Base-by-base conservation (phyloP, 208 protist genomes). In the Histomonas meleagridis region DNA sequence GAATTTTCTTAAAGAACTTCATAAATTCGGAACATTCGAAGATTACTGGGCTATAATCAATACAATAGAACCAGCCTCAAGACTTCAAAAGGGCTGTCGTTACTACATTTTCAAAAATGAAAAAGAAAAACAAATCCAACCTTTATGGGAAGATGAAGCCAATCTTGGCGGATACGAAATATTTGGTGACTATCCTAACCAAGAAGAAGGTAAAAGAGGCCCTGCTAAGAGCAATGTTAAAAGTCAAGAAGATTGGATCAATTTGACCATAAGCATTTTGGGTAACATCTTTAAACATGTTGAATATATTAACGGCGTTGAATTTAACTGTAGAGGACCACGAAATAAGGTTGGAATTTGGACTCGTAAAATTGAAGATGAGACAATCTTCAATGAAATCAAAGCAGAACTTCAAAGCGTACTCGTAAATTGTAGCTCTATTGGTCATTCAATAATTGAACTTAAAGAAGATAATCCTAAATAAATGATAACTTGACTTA, bases 101-200 rank as follows among this genome's bases (percentile, higher is more conserved):
- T 86, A 86, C 32, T 86, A 86, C 55, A 48, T 86, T 16, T 86
- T 86, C 46, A 23, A 55, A 16, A n/a, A n/a, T n/a, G n/a, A n/a
- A n/a, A n/a, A n/a, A n/a, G n/a, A n/a, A n/a, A 55, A 86, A 55
- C 46, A 46, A 1, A 86, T 86, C 7, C 5, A 86, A 16, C 76
- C 76, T 38, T 10, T 86, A 5, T 86, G 76, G 76, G 76, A 86
- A 55, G 76, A 86, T 55, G 16, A 5, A 57, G 43, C 35, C 9
- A 81, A 81, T 23, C 5, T 32, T 46, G 40, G 40, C n/a, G 70
- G 70, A n/a, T 32, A 28, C 9, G 40, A 81, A 51, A 46, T 46
- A 9, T 46, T 18, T 32, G 28, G 48, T 21, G 70, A 81, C 48
- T 51, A n/a, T 51, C 35, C 7, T 4, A n/a, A n/a, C n/a, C n/a